A percentile compares a stretch with the other conserved stretches of the same genome.
These are phyloP conservation scores for Cryptococcus sp. DNA, from an alignment of 1,284 basidiomycete species.

Conservation along the genomic window DNA sequence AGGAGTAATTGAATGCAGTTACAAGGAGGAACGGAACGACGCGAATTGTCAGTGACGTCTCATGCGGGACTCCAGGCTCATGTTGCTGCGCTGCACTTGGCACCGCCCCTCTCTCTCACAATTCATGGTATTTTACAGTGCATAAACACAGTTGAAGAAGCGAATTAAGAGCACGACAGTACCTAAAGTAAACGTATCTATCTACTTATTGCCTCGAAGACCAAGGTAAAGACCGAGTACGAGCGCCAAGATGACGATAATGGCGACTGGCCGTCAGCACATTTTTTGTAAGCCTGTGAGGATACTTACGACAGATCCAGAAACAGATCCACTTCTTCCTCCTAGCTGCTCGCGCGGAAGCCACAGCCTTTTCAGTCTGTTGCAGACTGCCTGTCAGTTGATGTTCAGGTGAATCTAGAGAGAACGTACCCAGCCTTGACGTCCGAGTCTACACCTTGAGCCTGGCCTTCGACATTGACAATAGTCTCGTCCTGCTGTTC, in stretches of 20 bases:
- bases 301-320: constrained; percentile 50
- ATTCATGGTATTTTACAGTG: not conserved
- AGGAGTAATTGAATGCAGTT: too few relatives aligned
- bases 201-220: constrained; percentile 9
- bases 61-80: too few relatives aligned
- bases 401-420: not conserved
- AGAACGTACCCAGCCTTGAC: constrained; percentile 62
- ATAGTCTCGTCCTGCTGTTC: constrained; percentile 75
- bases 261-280: constrained; percentile 44
- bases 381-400: constrained; percentile 51
- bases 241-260: constrained; percentile 54
- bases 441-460: constrained; percentile 61
- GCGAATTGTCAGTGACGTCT: too few relatives aligned
- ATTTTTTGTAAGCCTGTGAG: not conserved
- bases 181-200: not conserved
- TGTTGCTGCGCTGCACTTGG: too few relatives aligned
- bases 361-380: constrained; percentile 68
- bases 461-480: constrained; percentile 60
- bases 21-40: too few relatives aligned
- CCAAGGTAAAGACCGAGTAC: constrained; percentile 40
- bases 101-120: not conserved
- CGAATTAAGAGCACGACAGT: not conserved
- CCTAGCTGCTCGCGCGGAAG: constrained; percentile 69
- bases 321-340: constrained; percentile 79
- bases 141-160: not conserved